phyloP scores from a whole-genome alignment of 345 rosid species.

The Populus nigra region DNA sequence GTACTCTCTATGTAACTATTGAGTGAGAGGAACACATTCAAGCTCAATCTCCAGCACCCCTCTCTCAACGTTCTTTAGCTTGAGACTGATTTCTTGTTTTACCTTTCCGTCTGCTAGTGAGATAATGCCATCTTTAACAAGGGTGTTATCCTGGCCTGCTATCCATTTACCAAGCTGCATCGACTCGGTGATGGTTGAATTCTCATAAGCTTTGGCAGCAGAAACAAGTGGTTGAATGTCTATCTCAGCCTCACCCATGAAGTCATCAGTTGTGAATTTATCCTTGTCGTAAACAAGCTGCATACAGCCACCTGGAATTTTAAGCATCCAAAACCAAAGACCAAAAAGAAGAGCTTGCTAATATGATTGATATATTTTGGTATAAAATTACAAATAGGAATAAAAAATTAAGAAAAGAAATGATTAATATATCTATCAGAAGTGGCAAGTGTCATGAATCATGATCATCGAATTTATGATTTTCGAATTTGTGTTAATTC shows the following conservation, averaged over 20 bases:
- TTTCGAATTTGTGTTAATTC: neutral
- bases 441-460: too few relatives aligned
- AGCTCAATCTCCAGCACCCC: slow-evolving; percentile 84
- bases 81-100: slow-evolving; percentile 69
- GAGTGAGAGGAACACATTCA: slow-evolving; percentile 90
- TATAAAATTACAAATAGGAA: too few relatives aligned
- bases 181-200: slow-evolving; percentile 47
- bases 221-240: slow-evolving; percentile 84
- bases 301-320: slow-evolving; percentile 12
- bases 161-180: slow-evolving; percentile 76
- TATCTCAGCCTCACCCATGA: slow-evolving; percentile 98
- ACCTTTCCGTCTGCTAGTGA: slow-evolving; percentile 69
- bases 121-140: slow-evolving; percentile 72
- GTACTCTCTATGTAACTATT: slow-evolving; percentile 31
- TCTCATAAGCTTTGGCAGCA: slow-evolving; percentile 80
- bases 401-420: neutral
- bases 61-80: slow-evolving; percentile 86
- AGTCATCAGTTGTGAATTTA: slow-evolving; percentile 78
- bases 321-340: slow-evolving; percentile 10
- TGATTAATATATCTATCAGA: neutral
- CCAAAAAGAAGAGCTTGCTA: neutral
- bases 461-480: neutral
- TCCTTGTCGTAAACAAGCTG: slow-evolving; percentile 93
- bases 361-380: neutral
- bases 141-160: slow-evolving; percentile 66